phyloP scores from a whole-genome alignment of 129 eudicot genomes.

The Glebionis coronaria region DNA sequence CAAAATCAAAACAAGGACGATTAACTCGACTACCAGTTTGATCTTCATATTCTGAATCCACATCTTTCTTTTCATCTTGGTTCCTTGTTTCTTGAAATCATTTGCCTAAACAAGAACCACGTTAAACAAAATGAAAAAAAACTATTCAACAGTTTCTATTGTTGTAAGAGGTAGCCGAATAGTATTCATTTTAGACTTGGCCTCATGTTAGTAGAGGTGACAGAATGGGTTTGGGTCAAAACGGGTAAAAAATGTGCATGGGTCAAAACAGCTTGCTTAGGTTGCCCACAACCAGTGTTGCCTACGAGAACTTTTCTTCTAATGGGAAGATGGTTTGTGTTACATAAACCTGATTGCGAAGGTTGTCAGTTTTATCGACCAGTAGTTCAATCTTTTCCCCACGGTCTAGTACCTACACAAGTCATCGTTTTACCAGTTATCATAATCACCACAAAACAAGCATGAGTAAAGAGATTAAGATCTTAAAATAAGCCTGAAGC shows the following conservation, averaged over 20 bases:
- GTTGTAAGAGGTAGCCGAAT: not conserved
- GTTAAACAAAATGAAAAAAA: too few species aligned
- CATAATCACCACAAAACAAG: not conserved
- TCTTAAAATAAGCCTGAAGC: too few species aligned
- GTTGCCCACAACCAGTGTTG: not conserved
- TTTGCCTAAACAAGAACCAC: conserved; percentile 40
- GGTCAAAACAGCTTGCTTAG: not conserved
- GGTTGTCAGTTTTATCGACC: conserved; percentile 85
- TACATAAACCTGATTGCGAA: conserved; percentile 66
- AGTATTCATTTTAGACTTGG: not conserved
- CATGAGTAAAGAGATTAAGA: not conserved
- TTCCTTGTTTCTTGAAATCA: conserved; percentile 65
- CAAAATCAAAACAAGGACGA: conserved; percentile 34
- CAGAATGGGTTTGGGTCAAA: conserved; percentile 8
- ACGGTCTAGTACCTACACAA: conserved; percentile 74
- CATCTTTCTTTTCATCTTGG: conserved; percentile 70
- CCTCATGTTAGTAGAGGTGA: too few species aligned
- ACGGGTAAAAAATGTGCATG: not conserved
- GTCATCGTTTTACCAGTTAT: not conserved
- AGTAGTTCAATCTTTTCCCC: conserved; percentile 87
- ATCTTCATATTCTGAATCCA: conserved; percentile 69
- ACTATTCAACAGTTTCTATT: not conserved
- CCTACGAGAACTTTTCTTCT: not conserved
- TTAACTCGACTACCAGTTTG: conserved; percentile 46
- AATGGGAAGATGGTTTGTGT: not conserved